Evolutionary conservation across 768 basidiomycete species (phyloP).

Genomic region (Russula abietina): DNA sequence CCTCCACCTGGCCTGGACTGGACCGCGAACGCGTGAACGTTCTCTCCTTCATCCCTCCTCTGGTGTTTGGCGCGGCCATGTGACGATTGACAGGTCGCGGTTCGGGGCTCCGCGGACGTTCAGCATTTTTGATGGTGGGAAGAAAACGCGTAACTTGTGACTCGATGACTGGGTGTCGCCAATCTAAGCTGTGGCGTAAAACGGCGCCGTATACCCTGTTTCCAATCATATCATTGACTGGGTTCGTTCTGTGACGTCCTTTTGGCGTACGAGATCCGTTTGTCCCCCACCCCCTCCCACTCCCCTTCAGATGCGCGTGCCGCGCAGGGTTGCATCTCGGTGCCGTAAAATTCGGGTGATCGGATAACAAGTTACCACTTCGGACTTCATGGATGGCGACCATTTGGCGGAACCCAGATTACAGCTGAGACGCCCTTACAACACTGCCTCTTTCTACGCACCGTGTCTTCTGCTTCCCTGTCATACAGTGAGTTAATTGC

Average conservation of each 20-base stretch:
- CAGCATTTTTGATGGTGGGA: background rate
- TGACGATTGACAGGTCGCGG: background rate
- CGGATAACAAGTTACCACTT: background rate
- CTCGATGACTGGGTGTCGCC: background rate
- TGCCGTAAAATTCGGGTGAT: background rate
- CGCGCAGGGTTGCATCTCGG: background rate
- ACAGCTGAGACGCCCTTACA: conserved; percentile 8
- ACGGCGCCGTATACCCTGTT: background rate
- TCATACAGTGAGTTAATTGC: background rate
- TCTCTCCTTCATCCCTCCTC: too few species aligned
- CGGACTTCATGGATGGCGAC: background rate
- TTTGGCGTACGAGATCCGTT: background rate
- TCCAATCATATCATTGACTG: background rate
- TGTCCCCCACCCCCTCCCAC: too few species aligned
- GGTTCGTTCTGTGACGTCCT: background rate
- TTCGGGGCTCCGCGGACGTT: background rate
- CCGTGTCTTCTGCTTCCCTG: background rate
- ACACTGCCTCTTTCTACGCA: conserved; percentile 1
- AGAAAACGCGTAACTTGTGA: background rate
- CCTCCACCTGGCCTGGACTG: too few species aligned
- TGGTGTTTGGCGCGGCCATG: background rate
- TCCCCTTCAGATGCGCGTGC: too few species aligned
- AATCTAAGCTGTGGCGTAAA: background rate
- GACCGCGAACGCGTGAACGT: too few species aligned
- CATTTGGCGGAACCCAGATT: background rate